A percentile compares a stretch with the other conserved stretches of the same genome.
These are phyloP conservation scores for Picochlorum sp. DNA, from an alignment of 139 green algal species.

Conservation along the genomic window DNA sequence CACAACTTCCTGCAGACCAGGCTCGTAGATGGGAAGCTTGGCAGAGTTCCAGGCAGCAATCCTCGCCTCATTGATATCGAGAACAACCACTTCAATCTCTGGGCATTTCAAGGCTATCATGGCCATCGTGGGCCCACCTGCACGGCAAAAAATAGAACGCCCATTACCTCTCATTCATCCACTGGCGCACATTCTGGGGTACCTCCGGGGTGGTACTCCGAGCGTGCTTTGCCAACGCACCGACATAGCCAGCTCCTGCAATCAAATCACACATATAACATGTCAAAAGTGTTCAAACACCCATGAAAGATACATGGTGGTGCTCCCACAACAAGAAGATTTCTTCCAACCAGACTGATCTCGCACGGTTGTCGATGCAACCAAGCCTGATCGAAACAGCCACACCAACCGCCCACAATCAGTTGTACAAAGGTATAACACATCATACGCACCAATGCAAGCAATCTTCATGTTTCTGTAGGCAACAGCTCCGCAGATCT, in stretches of 20 bases:
- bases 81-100: conserved; percentile 87
- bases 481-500: too few relatives aligned
- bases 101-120: conserved; percentile 94
- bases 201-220: too few relatives aligned
- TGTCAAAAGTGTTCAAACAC: background rate
- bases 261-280: background rate
- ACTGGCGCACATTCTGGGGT: too few relatives aligned
- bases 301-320: background rate
- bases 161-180: too few relatives aligned
- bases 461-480: conserved; percentile 21
- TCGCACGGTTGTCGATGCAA: too few relatives aligned
- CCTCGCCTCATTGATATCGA: conserved; percentile 80
- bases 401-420: too few relatives aligned
- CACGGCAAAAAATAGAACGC: conserved; percentile 12
- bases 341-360: too few relatives aligned
- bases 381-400: too few relatives aligned
- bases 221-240: background rate
- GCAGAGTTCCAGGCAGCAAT: conserved; percentile 95
- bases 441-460: conserved; percentile 15
- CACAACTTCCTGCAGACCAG: conserved; percentile 90
- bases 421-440: background rate
- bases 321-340: background rate
- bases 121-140: conserved; percentile 61
- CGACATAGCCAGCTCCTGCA: conserved; percentile 2
- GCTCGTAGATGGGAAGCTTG: conserved; percentile 97